Evolutionary conservation across 2,329 filamentous ascomycete species (phyloP), one percentile per base, ranked within the genome.

Genomic region (Fusarium citri): DNA sequence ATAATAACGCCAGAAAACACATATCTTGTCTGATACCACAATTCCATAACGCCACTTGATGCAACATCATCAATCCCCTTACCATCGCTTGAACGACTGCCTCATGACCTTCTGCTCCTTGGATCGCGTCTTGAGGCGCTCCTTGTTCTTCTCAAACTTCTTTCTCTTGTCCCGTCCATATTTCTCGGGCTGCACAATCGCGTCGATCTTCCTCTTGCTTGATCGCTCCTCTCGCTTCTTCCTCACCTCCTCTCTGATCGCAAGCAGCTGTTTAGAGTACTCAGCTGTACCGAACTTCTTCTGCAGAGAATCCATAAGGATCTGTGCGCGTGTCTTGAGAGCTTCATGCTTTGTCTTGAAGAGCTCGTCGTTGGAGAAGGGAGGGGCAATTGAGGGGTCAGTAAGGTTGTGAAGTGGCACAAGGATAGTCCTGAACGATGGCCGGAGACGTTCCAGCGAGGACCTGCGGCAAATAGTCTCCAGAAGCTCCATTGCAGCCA

Each of bases 201-300:
- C 93, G 78, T 97, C 94, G 69, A 98, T 93, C 81, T 93, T 93
- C 75, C 96, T 88, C 87, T 99, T 99, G 69, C 86, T 88, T 56
- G 91, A 89, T 69, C 97, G 85, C 75, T 90, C 88, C 77, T 93
- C 89, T 71, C 96, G 86, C 75, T 91, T 89, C 69, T 87, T 86
- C 76, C 87, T 88, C n/a, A 96, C 90, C 18, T 86, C 87, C 55
- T 92, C 89, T 64, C 93, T 89, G 9, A 97, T 93, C 42, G 87
- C 86, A 41, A 92, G 80, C 76, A 98, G 84, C 47, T 91, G 86
- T 57, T 86, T 85, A n/a, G 94, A 89, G 81, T 94, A 99, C 66
- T 88, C 89, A 2, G 89, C 88, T 3, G 92, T 93, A 42, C 95
- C 96, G 54, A 97, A 85, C 77, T 92, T 94, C 83, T 91, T 91